A percentile compares a stretch with the other conserved stretches of the same genome.
Evolutionary conservation across 495 filamentous ascomycete genomes (phyloP).

Genomic region (Hyaloscypha bicolor): DNA sequence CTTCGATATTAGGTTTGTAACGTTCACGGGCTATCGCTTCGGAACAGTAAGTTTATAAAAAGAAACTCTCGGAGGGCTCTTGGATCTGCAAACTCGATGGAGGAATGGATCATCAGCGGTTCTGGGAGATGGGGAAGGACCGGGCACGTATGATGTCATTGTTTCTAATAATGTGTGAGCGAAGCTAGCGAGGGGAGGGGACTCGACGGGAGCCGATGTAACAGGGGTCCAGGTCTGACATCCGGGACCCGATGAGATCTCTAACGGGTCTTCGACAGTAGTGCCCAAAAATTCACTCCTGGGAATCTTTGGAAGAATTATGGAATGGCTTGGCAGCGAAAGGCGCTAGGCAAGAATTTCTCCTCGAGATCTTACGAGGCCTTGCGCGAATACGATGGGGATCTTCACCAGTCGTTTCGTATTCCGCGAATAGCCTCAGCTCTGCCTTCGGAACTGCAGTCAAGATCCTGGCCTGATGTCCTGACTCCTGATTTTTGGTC

Average conservation of each 20-base stretch:
- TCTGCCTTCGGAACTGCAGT: too few relatives aligned
- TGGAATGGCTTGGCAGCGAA: background rate
- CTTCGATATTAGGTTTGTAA: constrained; percentile 1
- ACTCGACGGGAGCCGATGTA: background rate
- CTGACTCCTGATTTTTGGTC: too few relatives aligned
- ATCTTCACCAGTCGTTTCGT: too few relatives aligned
- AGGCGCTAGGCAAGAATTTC: background rate
- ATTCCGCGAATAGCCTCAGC: too few relatives aligned
- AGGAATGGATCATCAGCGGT: constrained; percentile 16
- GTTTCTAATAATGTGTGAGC: constrained; percentile 8
- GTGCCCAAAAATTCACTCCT: too few relatives aligned
- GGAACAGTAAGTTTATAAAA: background rate
- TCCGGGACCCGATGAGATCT: background rate
- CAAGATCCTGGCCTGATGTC: too few relatives aligned
- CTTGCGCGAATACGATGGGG: too few relatives aligned
- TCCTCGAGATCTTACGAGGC: too few relatives aligned
- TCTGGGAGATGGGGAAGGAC: background rate
- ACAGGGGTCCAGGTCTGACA: background rate
- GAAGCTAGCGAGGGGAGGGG: background rate
- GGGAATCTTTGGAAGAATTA: background rate
- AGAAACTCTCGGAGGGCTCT: background rate
- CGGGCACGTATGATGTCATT: constrained; percentile 16
- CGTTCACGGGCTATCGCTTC: background rate
- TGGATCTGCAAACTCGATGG: constrained; percentile 15
- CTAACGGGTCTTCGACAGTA: background rate